phyloP scores from a whole-genome alignment of 805 yeast species.

The Spathaspora gorwiae region DNA sequence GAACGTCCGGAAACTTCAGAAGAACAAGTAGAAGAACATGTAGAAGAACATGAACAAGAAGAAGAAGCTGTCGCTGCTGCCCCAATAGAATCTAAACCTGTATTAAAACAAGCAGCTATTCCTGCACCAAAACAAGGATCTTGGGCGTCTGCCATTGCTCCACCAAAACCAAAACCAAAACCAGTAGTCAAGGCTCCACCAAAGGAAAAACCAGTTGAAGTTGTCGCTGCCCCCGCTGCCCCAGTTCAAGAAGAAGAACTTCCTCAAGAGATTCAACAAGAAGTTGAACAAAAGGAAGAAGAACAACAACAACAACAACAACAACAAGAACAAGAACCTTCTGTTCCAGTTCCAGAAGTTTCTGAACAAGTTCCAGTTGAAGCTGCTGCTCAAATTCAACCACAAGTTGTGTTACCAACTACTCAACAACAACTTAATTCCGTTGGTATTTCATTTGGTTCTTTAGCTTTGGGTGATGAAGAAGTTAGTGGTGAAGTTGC shows the following conservation, averaged over 20 bases:
- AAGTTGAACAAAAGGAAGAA: conserved; percentile 11
- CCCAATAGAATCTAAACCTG: conserved; percentile 17
- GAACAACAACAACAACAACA: neutral
- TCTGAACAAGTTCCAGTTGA: conserved; percentile 9
- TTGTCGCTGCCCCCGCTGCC: neutral
- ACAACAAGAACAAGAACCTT: neutral
- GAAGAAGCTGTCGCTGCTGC: neutral
- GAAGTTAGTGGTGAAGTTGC: conserved; percentile 23
- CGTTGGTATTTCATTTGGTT: conserved; percentile 62
- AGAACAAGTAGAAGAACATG: conserved; percentile 11
- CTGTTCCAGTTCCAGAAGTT: conserved; percentile 27
- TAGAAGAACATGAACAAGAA: conserved; percentile 10
- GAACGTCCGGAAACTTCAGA: conserved; percentile 10
- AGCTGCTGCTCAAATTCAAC: conserved; percentile 6
- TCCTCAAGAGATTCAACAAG: conserved; percentile 24
- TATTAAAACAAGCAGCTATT: conserved; percentile 36
- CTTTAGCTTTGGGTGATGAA: conserved; percentile 47
- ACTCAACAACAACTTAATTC: conserved; percentile 42
- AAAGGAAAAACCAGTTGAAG: conserved; percentile 13
- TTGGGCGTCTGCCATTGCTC: conserved; percentile 68
- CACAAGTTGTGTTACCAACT: conserved; percentile 50
- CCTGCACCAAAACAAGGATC: conserved; percentile 49
- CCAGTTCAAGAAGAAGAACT: conserved; percentile 12
- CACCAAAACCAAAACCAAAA: conserved; percentile 42
- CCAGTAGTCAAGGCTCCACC: conserved; percentile 22